phyloP scores from a whole-genome alignment of 257 asterid genomes.

The Haberlea rhodopensis region DNA sequence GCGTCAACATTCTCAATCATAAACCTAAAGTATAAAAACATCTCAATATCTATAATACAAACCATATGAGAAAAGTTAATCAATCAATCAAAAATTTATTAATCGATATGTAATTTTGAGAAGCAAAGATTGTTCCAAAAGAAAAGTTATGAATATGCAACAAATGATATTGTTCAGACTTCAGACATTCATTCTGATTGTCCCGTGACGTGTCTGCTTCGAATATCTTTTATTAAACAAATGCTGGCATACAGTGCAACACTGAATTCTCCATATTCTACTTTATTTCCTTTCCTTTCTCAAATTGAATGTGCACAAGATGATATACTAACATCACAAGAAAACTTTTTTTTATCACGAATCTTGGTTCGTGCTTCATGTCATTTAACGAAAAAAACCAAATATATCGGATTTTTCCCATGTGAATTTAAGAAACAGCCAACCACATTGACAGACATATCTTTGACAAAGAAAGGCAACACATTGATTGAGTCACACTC shows the following conservation, averaged over 20 bases:
- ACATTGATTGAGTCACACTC: constrained; percentile 2
- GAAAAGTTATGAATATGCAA: not conserved
- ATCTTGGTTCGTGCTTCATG: too few relatives aligned
- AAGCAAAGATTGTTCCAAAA: not conserved
- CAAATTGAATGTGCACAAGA: not conserved
- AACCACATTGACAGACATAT: not conserved
- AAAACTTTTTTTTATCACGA: too few relatives aligned
- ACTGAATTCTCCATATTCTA: not conserved
- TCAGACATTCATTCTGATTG: not conserved
- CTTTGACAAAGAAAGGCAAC: constrained; percentile 9
- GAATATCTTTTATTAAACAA: too few relatives aligned
- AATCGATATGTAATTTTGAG: not conserved
- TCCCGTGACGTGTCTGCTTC: not conserved
- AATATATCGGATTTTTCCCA: not conserved
- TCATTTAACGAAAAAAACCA: too few relatives aligned
- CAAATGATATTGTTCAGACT: not conserved
- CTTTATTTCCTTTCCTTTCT: not conserved
- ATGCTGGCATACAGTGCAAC: not conserved
- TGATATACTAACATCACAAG: not conserved
- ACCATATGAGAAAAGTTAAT: not conserved
- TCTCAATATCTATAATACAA: not conserved
- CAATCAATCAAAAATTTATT: not conserved
- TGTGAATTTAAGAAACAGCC: constrained; percentile 8
- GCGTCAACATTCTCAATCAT: not conserved
- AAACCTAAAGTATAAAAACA: not conserved